Evolutionary conservation across 2,329 filamentous ascomycete genomes (phyloP).

Genomic region (Aureobasidium vineae): DNA sequence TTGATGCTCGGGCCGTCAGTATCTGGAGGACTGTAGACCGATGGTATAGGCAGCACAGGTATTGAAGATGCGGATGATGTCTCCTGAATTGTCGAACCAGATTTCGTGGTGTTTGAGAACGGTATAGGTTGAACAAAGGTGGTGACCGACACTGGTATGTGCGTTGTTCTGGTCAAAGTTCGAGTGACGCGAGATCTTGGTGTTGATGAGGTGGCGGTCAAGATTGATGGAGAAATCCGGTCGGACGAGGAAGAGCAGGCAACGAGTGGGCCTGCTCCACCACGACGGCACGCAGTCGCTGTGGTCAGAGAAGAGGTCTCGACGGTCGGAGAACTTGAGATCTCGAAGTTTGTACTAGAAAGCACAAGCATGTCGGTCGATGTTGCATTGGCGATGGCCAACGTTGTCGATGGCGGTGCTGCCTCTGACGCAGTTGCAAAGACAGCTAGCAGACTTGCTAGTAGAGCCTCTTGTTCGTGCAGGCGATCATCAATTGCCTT

Average conservation of each 20-base stretch:
- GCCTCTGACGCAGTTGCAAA: not conserved
- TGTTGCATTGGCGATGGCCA: not conserved
- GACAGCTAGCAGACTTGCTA: slow-evolving; percentile 18
- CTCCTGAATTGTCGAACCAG: not conserved
- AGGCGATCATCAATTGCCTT: slow-evolving; percentile 9
- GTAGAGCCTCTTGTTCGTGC: slow-evolving; percentile 7
- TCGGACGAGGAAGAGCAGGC: not conserved
- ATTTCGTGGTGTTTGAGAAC: not conserved
- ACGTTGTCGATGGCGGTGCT: not conserved
- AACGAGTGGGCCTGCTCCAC: not conserved
- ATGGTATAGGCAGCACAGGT: not conserved
- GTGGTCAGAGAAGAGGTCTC: not conserved
- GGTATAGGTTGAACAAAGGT: not conserved
- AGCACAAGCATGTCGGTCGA: not conserved
- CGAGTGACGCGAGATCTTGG: slow-evolving; percentile 3
- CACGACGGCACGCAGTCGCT: slow-evolving; percentile 3
- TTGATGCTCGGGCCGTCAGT: not conserved
- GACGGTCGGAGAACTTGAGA: not conserved
- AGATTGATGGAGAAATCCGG: not conserved
- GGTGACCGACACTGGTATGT: not conserved
- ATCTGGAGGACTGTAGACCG: not conserved
- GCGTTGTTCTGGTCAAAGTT: slow-evolving; percentile 12
- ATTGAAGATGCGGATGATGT: not conserved
- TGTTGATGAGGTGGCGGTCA: not conserved
- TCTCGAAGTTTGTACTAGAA: not conserved